These are phyloP conservation scores for Trichoderma hamatum DNA, from an alignment of 2,329 filamentous ascomycete species.

Conservation along the genomic window DNA sequence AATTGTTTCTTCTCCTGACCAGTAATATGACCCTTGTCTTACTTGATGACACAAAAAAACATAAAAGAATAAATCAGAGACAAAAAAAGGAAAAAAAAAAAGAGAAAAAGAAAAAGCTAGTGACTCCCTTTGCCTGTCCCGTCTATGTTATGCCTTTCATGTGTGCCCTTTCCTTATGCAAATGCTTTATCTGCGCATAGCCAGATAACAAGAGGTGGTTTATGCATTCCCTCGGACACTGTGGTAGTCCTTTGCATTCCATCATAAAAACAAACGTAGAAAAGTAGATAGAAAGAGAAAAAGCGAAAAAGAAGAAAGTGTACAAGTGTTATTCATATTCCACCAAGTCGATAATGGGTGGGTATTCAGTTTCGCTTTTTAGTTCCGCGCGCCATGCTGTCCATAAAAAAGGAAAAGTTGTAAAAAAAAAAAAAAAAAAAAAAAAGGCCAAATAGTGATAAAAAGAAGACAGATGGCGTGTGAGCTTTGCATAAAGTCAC, in stretches of 20 bases:
- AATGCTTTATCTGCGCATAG: conserved; percentile 25
- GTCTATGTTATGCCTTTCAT: conserved; percentile 27
- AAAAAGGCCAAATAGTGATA: conserved; percentile 30
- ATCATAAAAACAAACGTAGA: conserved; percentile 6
- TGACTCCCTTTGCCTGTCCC: conserved; percentile 23
- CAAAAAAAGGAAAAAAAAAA: conserved; percentile 6
- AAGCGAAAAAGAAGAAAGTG: not conserved
- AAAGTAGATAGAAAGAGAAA: conserved; percentile 4
- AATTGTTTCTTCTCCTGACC: conserved; percentile 7
- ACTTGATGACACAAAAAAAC: not conserved
- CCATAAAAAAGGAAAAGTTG: conserved; percentile 36
- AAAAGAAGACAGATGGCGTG: conserved; percentile 28
- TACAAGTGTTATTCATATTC: conserved; percentile 7
- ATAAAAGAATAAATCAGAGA: conserved; percentile 7
- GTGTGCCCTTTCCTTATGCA: conserved; percentile 25
- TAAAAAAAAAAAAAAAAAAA: conserved; percentile 28
- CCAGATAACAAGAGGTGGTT: conserved; percentile 13
- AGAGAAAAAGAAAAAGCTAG: conserved; percentile 21
- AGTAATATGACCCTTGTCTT: conserved; percentile 3
- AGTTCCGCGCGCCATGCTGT: conserved; percentile 37
- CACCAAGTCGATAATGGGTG: conserved; percentile 33
- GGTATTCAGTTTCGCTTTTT: conserved; percentile 40
- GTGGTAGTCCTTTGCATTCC: conserved; percentile 16
- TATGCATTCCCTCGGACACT: conserved; percentile 24
- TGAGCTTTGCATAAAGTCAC: not conserved